Evolutionary conservation across 208 protist species (phyloP).

Genomic region (Trypanosoma avium): DNA sequence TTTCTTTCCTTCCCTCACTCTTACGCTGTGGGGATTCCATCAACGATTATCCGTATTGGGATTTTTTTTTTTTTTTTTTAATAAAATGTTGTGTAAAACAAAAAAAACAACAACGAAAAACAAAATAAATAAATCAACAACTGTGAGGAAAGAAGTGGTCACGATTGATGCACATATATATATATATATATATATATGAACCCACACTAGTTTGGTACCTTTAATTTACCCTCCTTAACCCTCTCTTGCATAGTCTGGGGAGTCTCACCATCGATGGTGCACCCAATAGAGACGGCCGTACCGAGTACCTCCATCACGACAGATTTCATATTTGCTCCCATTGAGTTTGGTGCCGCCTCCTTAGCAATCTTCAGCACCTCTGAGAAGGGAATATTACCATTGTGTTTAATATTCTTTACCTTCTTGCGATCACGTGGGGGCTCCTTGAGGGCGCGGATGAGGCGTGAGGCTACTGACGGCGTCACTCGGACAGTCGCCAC

Average conservation of each 20-base stretch:
- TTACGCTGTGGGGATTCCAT: too few relatives aligned
- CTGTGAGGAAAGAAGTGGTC: not conserved
- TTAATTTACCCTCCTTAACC: slow-evolving; percentile 94
- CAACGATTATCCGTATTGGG: too few relatives aligned
- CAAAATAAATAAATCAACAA: slow-evolving; percentile 1
- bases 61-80: too few relatives aligned
- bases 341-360: slow-evolving; percentile 93
- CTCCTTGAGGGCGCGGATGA: slow-evolving; percentile 99
- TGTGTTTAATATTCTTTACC: slow-evolving; percentile 99
- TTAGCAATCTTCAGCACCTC: slow-evolving; percentile 98
- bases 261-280: slow-evolving; percentile 96
- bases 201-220: slow-evolving; percentile 67
- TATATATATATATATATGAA: slow-evolving; percentile 3
- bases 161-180: not conserved
- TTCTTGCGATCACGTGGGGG: slow-evolving; percentile 99
- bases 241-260: slow-evolving; percentile 93
- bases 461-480: slow-evolving; percentile 95
- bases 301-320: slow-evolving; percentile 99
- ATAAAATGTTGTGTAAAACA: too few relatives aligned
- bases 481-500: slow-evolving; percentile 96
- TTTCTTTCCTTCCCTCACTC: too few relatives aligned
- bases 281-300: slow-evolving; percentile 97
- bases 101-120: too few relatives aligned
- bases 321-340: slow-evolving; percentile 93
- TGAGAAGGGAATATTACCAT: slow-evolving; percentile 97